Percentiles rank a stretch among this genome's conserved stretches.
Evolutionary conservation across 441 rosid genomes (phyloP).

Genomic region (Pelargonium myrrhifolium): DNA sequence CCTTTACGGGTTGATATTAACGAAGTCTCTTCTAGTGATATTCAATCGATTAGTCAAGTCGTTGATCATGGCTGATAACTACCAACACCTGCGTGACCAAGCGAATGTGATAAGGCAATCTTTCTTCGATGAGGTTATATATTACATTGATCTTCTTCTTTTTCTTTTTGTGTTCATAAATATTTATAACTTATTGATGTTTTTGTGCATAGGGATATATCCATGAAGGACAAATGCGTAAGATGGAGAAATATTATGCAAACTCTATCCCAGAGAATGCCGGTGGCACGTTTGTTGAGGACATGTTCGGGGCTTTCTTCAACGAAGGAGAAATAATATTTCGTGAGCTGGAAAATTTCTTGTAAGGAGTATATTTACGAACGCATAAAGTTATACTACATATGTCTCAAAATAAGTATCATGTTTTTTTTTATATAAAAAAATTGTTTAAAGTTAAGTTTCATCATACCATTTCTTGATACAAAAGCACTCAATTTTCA

Average conservation of each 20-base stretch:
- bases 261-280: background rate
- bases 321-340: background rate
- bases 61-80: background rate
- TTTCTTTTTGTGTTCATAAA: too few relatives aligned
- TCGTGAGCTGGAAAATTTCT: background rate
- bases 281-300: background rate
- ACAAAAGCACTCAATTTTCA: too few relatives aligned
- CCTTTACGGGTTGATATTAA: background rate
- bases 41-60: background rate
- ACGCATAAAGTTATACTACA: too few relatives aligned
- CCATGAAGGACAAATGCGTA: background rate
- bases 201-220: background rate
- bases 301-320: background rate
- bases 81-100: background rate
- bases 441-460: too few relatives aligned
- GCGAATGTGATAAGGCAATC: background rate
- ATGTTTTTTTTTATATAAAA: too few relatives aligned
- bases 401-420: too few relatives aligned
- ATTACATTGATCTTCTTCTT: background rate
- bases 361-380: background rate
- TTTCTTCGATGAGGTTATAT: background rate
- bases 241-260: background rate
- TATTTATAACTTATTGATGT: too few relatives aligned
- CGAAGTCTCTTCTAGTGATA: background rate
- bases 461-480: too few relatives aligned